A percentile compares a stretch with the other conserved stretches of the same genome.
Evolutionary conservation across 495 filamentous ascomycete species (phyloP).

Genomic region (Penicillium samsonianum): DNA sequence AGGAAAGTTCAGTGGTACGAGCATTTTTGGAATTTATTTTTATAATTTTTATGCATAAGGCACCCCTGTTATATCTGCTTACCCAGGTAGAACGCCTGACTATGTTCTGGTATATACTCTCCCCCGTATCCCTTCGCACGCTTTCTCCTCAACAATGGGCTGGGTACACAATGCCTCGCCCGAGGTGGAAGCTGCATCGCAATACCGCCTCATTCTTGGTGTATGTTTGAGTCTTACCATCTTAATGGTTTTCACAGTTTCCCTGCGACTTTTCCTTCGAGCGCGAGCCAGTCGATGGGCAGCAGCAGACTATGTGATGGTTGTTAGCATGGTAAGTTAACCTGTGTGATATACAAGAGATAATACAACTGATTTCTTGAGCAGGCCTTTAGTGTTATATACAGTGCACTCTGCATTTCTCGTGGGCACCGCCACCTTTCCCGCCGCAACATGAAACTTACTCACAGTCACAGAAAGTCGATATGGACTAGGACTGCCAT

Average conservation of each 20-base stretch:
- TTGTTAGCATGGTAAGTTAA: conserved; percentile 41
- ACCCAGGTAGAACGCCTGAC: not conserved
- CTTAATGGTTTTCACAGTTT: conserved; percentile 40
- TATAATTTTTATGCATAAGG: too few relatives aligned
- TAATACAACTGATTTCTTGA: not conserved
- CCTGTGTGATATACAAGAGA: not conserved
- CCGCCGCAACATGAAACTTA: not conserved
- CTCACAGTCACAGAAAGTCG: conserved; percentile 42
- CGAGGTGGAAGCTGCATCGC: conserved; percentile 40
- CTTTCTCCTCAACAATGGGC: conserved; percentile 29
- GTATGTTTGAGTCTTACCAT: conserved; percentile 47
- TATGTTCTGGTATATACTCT: not conserved
- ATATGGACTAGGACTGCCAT: conserved; percentile 53
- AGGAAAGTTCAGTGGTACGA: not conserved
- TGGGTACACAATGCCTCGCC: conserved; percentile 49
- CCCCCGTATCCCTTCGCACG: not conserved
- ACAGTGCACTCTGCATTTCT: conserved; percentile 50
- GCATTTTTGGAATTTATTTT: not conserved
- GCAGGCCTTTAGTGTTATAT: conserved; percentile 49
- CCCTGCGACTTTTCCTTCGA: conserved; percentile 39
- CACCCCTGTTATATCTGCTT: not conserved
- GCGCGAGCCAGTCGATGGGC: conserved; percentile 39
- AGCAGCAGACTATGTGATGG: conserved; percentile 50
- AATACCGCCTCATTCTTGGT: conserved; percentile 45
- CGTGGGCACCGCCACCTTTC: conserved; percentile 35